Conservation (phyloP, 768 basidiomycete genomes). For the Ephemerocybe angulata region DNA sequence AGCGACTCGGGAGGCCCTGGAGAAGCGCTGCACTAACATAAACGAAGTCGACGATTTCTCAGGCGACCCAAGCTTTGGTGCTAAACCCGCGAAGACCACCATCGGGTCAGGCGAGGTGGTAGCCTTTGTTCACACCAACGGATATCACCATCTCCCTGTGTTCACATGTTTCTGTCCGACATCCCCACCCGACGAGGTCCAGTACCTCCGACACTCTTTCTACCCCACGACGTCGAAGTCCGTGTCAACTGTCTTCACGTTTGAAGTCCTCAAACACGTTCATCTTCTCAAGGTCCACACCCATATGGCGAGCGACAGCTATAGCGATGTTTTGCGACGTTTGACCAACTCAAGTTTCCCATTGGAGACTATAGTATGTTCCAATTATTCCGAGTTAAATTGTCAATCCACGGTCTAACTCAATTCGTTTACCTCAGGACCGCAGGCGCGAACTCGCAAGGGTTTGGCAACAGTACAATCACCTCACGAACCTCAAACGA, state of each 20-base stretch:
- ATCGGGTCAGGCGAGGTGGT: neutral
- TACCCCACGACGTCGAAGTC: neutral
- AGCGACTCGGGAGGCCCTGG: neutral
- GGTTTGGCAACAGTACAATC: too few relatives aligned
- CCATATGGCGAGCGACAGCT: neutral
- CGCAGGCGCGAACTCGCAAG: too few relatives aligned
- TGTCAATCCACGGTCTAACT: too few relatives aligned
- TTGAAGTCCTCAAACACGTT: neutral
- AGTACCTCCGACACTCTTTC: slow-evolving; percentile 13
- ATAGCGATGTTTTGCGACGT: neutral
- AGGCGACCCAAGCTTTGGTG: neutral
- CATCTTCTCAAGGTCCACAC: neutral
- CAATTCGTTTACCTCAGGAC: too few relatives aligned
- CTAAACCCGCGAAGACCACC: neutral
- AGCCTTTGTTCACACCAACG: slow-evolving; percentile 14
- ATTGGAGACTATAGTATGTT: neutral
- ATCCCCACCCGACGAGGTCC: neutral
- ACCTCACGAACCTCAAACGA: slow-evolving; percentile 12
- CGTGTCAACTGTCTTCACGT: neutral
- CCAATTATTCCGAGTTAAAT: neutral
- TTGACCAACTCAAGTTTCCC: neutral
- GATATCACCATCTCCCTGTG: slow-evolving; percentile 11
- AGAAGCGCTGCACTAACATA: neutral
- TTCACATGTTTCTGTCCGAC: slow-evolving; percentile 9
- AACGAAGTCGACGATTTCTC: neutral